These are phyloP conservation scores for Tolypocladium ovalisporum DNA, from an alignment of 2,329 filamentous ascomycete species.

Conservation along the genomic window DNA sequence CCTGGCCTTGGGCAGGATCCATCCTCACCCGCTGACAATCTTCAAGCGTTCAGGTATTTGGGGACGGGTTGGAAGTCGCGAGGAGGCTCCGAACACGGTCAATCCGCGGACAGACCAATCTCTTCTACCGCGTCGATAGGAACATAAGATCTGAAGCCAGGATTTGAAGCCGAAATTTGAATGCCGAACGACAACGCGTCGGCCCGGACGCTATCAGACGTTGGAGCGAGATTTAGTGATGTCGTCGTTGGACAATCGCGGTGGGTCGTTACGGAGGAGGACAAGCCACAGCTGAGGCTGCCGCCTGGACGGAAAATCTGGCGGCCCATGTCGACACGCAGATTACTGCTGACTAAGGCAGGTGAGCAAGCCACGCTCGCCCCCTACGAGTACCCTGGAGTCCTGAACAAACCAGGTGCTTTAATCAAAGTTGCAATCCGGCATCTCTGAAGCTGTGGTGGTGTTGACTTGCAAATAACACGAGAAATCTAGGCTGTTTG, in stretches of 20 bases:
- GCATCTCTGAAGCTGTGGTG: too few species aligned
- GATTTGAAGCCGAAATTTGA: neutral
- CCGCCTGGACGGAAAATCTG: neutral
- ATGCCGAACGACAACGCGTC: neutral
- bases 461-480: too few species aligned
- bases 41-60: neutral
- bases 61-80: neutral
- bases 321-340: neutral
- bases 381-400: neutral
- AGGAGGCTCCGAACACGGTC: neutral
- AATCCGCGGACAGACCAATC: neutral
- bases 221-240: neutral
- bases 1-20: constrained; percentile 14
- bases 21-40: constrained; percentile 4
- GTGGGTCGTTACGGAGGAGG: neutral
- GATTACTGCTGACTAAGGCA: neutral
- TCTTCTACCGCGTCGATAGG: neutral
- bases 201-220: neutral
- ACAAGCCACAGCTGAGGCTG: neutral
- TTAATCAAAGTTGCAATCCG: too few species aligned
- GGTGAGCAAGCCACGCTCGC: too few species aligned
- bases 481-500: too few species aligned
- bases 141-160: too few species aligned
- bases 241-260: neutral
- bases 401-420: too few species aligned